Base-by-base conservation (phyloP, 805 yeast species). In the Osmozyma mogii region DNA sequence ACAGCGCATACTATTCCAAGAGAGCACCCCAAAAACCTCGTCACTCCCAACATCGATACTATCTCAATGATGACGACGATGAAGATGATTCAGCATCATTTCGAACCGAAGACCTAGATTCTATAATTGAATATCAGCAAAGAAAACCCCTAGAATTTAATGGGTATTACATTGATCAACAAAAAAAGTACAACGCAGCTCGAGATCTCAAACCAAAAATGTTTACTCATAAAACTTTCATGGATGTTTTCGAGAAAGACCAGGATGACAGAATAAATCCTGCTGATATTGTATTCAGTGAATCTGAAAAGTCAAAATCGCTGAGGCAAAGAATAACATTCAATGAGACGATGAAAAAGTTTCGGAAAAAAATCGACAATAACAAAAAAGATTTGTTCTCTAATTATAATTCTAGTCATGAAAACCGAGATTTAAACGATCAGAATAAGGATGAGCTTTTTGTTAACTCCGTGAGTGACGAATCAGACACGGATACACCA, bases 161-260 rank as follows among this genome's bases (percentile, higher is more conserved):
- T 11, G 65, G 56, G 11, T 61, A 55, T 34, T 62, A 63, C 33
- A 53, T 58, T 11, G 49, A 54, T 18, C 66, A 61, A 36, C 52
- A 63, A 40, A 47, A 49, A 27, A 33, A 50, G n/a, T 51, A 46
- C 29, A 66, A 62, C 23, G 47, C 41, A 7, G 54, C 67, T 1
- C 43, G 41, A 12, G 38, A 29, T 4, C 22, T 41, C 26, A 59
- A 58, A 37, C 65, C 65, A 5, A 53, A 47, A 12, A 29, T 49
- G 31, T 62, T 61, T 41, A 56, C 65, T 1, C 68, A 61, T 34
- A 55, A 54, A 30, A 61, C 67, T 1, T 60, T 61, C 36, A 35
- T 42, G 15, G 61, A 61, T 5, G 65, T 63, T 4, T 62, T 63
- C 33, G 37, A 39, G 9, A 31, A 32, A 10, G 44, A 41, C 12